Base-by-base conservation (phyloP, 176 grass and related monocot species). In the Saccharum spontaneum region DNA sequence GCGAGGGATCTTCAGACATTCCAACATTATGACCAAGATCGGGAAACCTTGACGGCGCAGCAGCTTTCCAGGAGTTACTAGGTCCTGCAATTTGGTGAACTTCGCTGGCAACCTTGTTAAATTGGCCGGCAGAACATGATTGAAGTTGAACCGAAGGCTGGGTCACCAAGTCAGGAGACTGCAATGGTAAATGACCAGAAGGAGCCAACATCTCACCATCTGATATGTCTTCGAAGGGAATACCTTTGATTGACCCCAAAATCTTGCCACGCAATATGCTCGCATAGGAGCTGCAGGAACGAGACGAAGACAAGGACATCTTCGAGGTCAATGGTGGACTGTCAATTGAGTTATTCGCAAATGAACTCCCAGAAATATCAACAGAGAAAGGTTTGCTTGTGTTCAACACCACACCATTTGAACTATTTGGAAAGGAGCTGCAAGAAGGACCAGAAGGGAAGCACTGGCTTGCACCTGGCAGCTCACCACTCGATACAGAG, bases 11-110 rank as follows among this genome's bases (percentile, higher is more conserved):
- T 20, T 60, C 31, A 82, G 78, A 78, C 8, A 68, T 8, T 74
- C 38, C 72, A 79, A 62, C 70, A 45, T 73, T 41, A 12, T 34
- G 37, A 68, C 28, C 4, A 84, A 84, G 24, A 73, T 26, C 13
- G 69, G 63, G 39, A 81, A 50, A 59, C 16, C 62, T 86, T 4
- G 69, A 48, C 1, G 41, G 52, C 3, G 8, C 69, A 26, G 5
- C n/a, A 78, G 16, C n/a, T 55, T 78, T 62, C 67, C 71, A 70
- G 65, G 15, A 81, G 72, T 71, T 78, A 13, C 30, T 28, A 79
- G 67, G 57, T 31, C 59, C 57, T 2, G 36, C 10, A 81, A 78
- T 64, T n/a, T 71, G 43, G 60, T 24, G 17, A 36, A 14, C 24
- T 7, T 76, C 84, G 3, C 39, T 22, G 4, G 44, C 14, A 83